A percentile compares a stretch with the other conserved stretches of the same genome.
phyloP scores from a whole-genome alignment of 2,329 filamentous ascomycete genomes.

The Decorospora gaudefroyi region DNA sequence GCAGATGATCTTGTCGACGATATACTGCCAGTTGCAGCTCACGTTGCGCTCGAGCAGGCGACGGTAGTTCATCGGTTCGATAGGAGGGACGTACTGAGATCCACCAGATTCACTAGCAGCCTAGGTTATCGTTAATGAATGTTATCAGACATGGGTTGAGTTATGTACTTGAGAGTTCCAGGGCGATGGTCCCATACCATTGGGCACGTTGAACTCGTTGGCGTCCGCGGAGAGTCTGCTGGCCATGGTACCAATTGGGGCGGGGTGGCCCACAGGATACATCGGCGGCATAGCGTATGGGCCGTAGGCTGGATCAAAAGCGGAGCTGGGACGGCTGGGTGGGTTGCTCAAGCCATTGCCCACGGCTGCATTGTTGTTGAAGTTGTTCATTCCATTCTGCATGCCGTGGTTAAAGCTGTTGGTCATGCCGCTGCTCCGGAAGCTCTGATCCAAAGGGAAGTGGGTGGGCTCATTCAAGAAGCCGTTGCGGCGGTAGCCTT shows the following conservation, averaged over 20 bases:
- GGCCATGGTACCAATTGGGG: conserved; percentile 46
- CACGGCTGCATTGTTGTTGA: conserved; percentile 9
- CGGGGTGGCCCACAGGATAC: conserved; percentile 37
- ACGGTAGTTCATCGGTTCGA: conserved; percentile 94
- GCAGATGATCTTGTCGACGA: conserved; percentile 99
- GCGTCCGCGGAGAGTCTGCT: conserved; percentile 54
- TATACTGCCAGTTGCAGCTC: conserved; percentile 99
- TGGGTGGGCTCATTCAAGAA: conserved; percentile 47
- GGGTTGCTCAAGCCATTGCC: conserved; percentile 32
- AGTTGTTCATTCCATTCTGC: conserved; percentile 13
- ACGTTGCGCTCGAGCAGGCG: conserved; percentile 93
- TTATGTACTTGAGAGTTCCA: conserved; percentile 47
- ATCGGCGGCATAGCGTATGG: conserved; percentile 40
- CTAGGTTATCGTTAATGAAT: conserved; percentile 22
- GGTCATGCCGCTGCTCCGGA: conserved; percentile 30
- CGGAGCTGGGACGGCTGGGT: conserved; percentile 46
- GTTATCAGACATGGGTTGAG: background rate
- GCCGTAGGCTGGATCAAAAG: conserved; percentile 43
- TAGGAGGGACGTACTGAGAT: conserved; percentile 76
- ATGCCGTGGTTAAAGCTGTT: conserved; percentile 21
- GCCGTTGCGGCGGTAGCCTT: conserved; percentile 37
- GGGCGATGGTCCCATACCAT: conserved; percentile 40
- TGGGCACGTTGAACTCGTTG: conserved; percentile 50
- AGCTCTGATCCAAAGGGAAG: conserved; percentile 43
- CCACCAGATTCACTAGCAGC: conserved; percentile 31